Conservation (phyloP, 148 eudicot genomes). For the Heliosperma pusillum region DNA sequence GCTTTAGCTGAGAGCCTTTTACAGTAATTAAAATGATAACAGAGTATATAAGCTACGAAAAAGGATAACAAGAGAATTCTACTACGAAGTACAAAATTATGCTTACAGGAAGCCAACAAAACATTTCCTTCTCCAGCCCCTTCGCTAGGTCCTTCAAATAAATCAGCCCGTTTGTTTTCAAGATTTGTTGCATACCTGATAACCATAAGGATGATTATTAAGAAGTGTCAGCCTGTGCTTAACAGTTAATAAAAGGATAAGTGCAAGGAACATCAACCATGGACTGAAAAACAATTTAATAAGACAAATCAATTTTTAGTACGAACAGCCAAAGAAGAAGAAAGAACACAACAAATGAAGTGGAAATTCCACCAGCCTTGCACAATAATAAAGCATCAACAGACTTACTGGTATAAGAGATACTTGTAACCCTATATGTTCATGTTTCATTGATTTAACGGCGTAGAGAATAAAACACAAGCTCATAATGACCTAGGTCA, state of each 20-base stretch:
- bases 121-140: constrained; percentile 63
- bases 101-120: constrained; percentile 82
- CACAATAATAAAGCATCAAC: not conserved
- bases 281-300: not conserved
- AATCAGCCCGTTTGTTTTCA: constrained; percentile 74
- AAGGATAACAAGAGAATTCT: not conserved
- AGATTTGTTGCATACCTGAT: constrained; percentile 73
- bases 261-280: not conserved
- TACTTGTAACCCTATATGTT: not conserved
- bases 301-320: not conserved
- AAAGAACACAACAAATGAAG: not conserved
- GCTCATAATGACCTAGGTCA: not conserved
- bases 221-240: constrained; percentile 7
- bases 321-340: not conserved
- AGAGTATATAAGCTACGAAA: not conserved
- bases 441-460: not conserved
- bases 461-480: not conserved
- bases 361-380: not conserved
- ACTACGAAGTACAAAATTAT: constrained; percentile 10
- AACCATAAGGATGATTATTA: constrained; percentile 6
- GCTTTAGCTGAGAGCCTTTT: not conserved
- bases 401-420: not conserved
- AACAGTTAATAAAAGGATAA: not conserved
- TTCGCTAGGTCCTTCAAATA: constrained; percentile 82
- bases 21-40: not conserved